Conservation (phyloP, 2,329 filamentous ascomycete species). For the Hymenoscyphus infarciens region DNA sequence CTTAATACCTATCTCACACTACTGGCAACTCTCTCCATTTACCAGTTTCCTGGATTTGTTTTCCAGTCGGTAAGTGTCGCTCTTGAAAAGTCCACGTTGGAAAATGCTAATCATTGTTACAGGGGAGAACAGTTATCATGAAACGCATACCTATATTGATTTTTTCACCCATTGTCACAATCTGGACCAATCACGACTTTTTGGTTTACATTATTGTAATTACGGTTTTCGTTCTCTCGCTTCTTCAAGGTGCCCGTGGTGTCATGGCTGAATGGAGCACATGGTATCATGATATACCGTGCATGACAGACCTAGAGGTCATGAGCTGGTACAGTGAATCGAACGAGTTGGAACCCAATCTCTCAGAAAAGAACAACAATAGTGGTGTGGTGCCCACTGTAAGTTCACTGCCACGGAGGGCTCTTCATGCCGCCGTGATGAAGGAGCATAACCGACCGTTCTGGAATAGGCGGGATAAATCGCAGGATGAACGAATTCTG, state of each 20-base stretch:
- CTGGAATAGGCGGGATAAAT: slow-evolving; percentile 39
- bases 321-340: slow-evolving; percentile 45
- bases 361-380: slow-evolving; percentile 33
- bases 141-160: slow-evolving; percentile 52
- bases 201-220: slow-evolving; percentile 53
- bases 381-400: slow-evolving; percentile 23
- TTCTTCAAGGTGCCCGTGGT: slow-evolving; percentile 50
- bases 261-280: slow-evolving; percentile 56
- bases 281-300: slow-evolving; percentile 51
- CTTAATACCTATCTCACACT: slow-evolving; percentile 56
- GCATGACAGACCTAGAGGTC: slow-evolving; percentile 47
- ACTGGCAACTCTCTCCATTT: slow-evolving; percentile 45
- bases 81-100: slow-evolving; percentile 45
- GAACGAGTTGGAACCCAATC: slow-evolving; percentile 14
- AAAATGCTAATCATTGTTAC: neutral
- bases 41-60: slow-evolving; percentile 27
- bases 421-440: slow-evolving; percentile 33
- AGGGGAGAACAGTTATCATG: slow-evolving; percentile 50
- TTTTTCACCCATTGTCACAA: slow-evolving; percentile 53
- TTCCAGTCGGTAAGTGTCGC: slow-evolving; percentile 13
- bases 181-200: slow-evolving; percentile 51
- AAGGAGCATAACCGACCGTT: slow-evolving; percentile 37
- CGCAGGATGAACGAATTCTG: slow-evolving; percentile 45
- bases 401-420: slow-evolving; percentile 28
- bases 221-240: slow-evolving; percentile 48